These are phyloP conservation scores for Acer campestre DNA, from an alignment of 345 rosid genomes.

Conservation along the genomic window DNA sequence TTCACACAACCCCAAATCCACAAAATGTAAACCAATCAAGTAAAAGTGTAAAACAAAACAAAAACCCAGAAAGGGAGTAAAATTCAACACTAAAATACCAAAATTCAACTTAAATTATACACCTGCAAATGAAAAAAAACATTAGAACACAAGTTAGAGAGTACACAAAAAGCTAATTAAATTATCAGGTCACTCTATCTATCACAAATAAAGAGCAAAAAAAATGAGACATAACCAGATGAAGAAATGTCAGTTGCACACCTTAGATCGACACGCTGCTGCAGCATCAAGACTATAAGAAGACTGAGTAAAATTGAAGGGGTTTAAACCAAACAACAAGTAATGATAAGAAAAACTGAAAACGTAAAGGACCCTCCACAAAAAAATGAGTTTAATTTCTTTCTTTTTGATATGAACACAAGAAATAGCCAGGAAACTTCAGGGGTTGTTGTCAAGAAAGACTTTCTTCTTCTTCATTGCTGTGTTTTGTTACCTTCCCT, in stretches of 20 bases:
- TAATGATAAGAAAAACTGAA: background rate
- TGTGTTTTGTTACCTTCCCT: background rate
- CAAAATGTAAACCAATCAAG: background rate
- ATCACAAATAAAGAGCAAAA: background rate
- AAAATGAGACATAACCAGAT: conserved; percentile 9
- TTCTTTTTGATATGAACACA: background rate
- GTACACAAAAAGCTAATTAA: background rate
- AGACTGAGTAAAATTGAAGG: background rate
- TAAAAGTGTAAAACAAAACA: background rate
- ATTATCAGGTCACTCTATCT: background rate
- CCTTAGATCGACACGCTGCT: background rate
- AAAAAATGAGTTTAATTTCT: too few relatives aligned
- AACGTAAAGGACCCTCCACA: conserved; percentile 2
- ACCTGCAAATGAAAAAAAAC: background rate
- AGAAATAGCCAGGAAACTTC: background rate
- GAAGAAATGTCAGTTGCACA: background rate
- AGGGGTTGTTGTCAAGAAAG: background rate
- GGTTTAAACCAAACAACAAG: conserved; percentile 1
- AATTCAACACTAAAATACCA: background rate
- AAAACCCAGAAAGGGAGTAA: background rate
- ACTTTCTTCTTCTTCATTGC: background rate
- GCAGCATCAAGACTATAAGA: background rate
- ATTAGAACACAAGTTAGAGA: background rate
- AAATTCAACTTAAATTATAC: background rate
- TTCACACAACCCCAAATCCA: background rate